Base-by-base conservation (phyloP, 805 yeast genomes). In the Ogataea henricii region DNA sequence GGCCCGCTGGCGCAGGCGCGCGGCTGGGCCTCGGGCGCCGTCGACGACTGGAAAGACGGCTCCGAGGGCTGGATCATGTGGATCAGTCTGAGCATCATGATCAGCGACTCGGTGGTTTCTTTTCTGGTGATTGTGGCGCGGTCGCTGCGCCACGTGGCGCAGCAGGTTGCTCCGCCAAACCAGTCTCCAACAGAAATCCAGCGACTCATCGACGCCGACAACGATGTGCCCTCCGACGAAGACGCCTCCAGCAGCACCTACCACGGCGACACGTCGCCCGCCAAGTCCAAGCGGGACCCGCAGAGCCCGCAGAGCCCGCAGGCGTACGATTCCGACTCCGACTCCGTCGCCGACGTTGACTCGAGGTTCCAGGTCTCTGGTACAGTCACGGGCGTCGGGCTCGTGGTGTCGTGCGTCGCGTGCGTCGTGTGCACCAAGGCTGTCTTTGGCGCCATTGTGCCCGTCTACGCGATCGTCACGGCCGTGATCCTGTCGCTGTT, bases 41-140 rank as follows among this genome's bases (percentile, higher is more conserved):
- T 89, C 1, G 94, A 87, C 62, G 96, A 90, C 67, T 94, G 97
- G 97, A 84, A 87, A 58, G 76, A 79, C 21, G 98, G 98, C 3
- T 87, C 91, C 1, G 97, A 92, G 62, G 99, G 98, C 6, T 92
- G 99, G 99, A 89, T 94, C 46, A 73, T 92, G 64, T 92, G 99
- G 99, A 74, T 90, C 46, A 83, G 95, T 63, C 75, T 92, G 55
- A 84, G 97, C 20, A 89, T 91, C 42, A 92, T 92, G 99, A 89
- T 92, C 16, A 83, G 89, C 42, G 99, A 92, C 63, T 87, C 96
- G 7, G 72, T 89, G 3, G 88, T 91, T 3, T 85, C 96, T 1
- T 87, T 92, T 57, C 51, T 79, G 0, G 86, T 86, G 3, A 81
- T 86, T 5, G 73, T 82, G 0, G 52, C 65, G 2, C 79, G 71